Percentiles rank a stretch among this genome's conserved stretches.
phyloP scores from a whole-genome alignment of 2,329 filamentous ascomycete species.

The Epichloe festucae region DNA sequence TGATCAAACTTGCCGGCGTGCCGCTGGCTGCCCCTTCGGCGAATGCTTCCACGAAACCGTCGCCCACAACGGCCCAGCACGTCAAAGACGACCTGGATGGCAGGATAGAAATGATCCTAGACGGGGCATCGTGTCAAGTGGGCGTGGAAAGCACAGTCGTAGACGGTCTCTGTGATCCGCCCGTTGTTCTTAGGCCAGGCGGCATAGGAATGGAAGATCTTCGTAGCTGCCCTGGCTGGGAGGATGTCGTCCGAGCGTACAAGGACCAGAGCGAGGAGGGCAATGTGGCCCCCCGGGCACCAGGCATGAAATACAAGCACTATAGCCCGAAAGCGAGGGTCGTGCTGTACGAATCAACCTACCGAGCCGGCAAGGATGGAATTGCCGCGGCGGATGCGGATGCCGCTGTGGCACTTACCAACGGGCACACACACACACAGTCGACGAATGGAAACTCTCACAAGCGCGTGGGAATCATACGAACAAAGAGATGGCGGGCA shows the following conservation, averaged over 20 bases:
- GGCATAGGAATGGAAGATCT: constrained; percentile 76
- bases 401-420: constrained; percentile 5
- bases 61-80: constrained; percentile 80
- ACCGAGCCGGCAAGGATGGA: constrained; percentile 21
- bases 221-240: constrained; percentile 65
- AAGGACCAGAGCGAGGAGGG: constrained; percentile 59
- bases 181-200: constrained; percentile 72
- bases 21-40: constrained; percentile 87
- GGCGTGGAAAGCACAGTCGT: constrained; percentile 97
- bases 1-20: constrained; percentile 66
- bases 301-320: constrained; percentile 98
- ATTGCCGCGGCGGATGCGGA: constrained; percentile 24
- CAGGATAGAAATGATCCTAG: constrained; percentile 73
- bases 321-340: constrained; percentile 87
- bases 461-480: constrained; percentile 37
- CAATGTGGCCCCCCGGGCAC: constrained; percentile 59
- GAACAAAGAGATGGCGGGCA: constrained; percentile 40
- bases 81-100: constrained; percentile 75
- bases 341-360: constrained; percentile 58
- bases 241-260: constrained; percentile 63
- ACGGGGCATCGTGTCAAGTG: constrained; percentile 75
- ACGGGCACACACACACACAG: constrained; percentile 6
- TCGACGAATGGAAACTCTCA: constrained; percentile 12
- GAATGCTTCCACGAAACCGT: constrained; percentile 87
- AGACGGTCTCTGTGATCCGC: constrained; percentile 72